phyloP scores from a whole-genome alignment of 2,329 filamentous ascomycete genomes.

The Fusarium nelsonii region DNA sequence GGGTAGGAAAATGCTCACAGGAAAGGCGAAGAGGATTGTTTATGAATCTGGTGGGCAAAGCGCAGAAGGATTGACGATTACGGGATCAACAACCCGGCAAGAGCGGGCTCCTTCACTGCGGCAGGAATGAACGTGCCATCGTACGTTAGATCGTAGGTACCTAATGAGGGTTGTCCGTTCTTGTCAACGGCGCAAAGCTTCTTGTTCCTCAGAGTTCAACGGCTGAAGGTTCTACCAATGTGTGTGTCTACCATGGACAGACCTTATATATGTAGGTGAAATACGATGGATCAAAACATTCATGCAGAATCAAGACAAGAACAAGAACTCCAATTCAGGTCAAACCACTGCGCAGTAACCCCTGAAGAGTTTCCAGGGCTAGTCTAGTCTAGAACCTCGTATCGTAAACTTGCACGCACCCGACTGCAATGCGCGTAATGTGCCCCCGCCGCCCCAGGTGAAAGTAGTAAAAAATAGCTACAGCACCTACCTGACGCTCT shows the following conservation, averaged over 20 bases:
- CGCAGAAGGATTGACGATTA: conserved; percentile 7
- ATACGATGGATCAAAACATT: neutral
- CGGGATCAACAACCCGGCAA: conserved; percentile 15
- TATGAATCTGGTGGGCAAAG: conserved; percentile 18
- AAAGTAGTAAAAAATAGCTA: conserved; percentile 30
- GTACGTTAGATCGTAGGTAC: conserved; percentile 16
- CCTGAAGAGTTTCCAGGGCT: conserved; percentile 21
- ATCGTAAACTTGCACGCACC: conserved; percentile 6
- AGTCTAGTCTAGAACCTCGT: conserved; percentile 9
- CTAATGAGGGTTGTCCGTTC: conserved; percentile 22
- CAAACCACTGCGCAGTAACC: conserved; percentile 5
- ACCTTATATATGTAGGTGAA: neutral
- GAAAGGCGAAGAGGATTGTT: conserved; percentile 1
- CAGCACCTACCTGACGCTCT: conserved; percentile 20
- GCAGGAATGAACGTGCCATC: conserved; percentile 23
- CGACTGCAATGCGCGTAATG: conserved; percentile 29
- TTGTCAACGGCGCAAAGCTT: conserved; percentile 14
- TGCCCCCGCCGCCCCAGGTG: conserved; percentile 5
- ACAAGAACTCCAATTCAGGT: neutral
- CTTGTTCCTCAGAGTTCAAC: conserved; percentile 1
- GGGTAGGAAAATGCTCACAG: neutral
- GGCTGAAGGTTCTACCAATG: neutral
- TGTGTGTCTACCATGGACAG: neutral
- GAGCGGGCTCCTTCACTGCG: conserved; percentile 8
- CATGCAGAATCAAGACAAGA: conserved; percentile 9